phyloP scores from a whole-genome alignment of 257 asterid species.

The Solanum neorickii region DNA sequence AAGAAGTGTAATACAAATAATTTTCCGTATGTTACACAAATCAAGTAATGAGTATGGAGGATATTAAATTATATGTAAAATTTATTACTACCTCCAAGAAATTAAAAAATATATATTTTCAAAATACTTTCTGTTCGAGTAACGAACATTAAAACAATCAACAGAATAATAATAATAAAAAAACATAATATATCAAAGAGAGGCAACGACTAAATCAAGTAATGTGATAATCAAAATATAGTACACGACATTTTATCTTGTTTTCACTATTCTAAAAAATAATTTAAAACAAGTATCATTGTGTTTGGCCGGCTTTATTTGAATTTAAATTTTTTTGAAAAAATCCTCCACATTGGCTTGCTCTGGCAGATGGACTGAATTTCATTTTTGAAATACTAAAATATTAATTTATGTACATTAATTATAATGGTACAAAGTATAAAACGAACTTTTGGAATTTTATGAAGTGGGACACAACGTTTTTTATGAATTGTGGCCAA shows the following conservation, averaged over 20 bases:
- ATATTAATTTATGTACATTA: neutral
- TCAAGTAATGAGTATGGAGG: fast-evolving
- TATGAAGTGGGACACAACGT: neutral
- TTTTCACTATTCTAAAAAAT: neutral
- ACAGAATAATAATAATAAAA: too few species aligned
- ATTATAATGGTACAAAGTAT: neutral
- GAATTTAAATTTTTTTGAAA: neutral
- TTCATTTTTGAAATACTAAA: neutral
- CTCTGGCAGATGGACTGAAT: neutral
- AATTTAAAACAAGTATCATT: neutral
- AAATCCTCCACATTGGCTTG: neutral
- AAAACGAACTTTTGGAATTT: neutral
- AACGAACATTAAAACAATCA: too few species aligned
- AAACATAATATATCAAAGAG: neutral
- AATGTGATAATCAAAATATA: neutral
- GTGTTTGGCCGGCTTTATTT: neutral
- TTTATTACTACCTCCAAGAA: fast-evolving
- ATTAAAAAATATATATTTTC: fast-evolving
- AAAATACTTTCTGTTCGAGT: fast-evolving
- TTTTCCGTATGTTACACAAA: neutral
- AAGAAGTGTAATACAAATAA: neutral
- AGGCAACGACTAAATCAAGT: neutral
- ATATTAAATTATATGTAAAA: fast-evolving
- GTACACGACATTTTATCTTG: neutral
- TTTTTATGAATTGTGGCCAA: neutral